These are phyloP conservation scores for Volvariella volvacea DNA, from an alignment of 1,284 basidiomycete species.

Conservation along the genomic window DNA sequence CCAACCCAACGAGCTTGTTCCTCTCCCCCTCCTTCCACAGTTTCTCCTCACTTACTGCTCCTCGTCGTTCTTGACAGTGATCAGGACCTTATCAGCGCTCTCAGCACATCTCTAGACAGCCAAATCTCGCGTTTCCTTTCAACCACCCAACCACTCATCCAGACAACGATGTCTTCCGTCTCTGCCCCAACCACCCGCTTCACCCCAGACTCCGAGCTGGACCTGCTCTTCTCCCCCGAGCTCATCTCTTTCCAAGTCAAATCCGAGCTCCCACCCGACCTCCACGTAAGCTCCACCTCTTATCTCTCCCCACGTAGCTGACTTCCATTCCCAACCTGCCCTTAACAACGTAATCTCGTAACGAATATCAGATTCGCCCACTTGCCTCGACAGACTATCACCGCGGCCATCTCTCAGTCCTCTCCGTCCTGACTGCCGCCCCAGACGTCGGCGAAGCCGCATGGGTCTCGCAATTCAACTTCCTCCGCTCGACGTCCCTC, in stretches of 20 bases:
- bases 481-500: slow-evolving; percentile 42
- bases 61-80: too few relatives aligned
- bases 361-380: slow-evolving; percentile 68
- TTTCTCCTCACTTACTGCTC: too few relatives aligned
- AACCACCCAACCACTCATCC: neutral
- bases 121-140: too few relatives aligned
- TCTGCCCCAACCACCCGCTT: slow-evolving; percentile 22
- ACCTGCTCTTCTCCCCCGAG: slow-evolving; percentile 68
- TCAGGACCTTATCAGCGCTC: too few relatives aligned
- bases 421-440: slow-evolving; percentile 73
- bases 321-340: slow-evolving; percentile 1
- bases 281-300: slow-evolving; percentile 20
- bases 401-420: slow-evolving; percentile 80
- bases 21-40: neutral
- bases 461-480: slow-evolving; percentile 65
- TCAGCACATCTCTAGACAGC: too few relatives aligned
- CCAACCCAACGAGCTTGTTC: neutral
- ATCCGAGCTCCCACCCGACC: slow-evolving; percentile 41
- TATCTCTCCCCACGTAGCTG: neutral
- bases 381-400: slow-evolving; percentile 81
- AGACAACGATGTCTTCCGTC: neutral
- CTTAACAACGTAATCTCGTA: too few relatives aligned
- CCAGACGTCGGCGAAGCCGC: slow-evolving; percentile 71
- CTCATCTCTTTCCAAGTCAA: slow-evolving; percentile 61
- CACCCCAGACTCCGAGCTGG: slow-evolving; percentile 65